These are phyloP conservation scores for Zygoascus ofunaensis DNA, from an alignment of 805 yeast genomes.

Conservation along the genomic window DNA sequence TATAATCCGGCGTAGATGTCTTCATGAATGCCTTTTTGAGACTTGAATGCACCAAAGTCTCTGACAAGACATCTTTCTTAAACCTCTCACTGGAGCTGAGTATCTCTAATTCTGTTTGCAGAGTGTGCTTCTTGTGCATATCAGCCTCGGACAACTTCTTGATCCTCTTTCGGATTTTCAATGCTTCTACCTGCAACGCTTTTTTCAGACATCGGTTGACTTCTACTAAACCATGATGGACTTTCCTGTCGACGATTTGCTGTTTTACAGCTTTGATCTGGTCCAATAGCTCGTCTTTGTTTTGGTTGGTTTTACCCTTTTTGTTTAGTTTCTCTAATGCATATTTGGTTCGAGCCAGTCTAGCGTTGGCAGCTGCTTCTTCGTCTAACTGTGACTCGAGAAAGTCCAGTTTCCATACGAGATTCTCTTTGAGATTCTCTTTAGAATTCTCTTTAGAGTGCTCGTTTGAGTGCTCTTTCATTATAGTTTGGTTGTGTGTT, in stretches of 20 bases:
- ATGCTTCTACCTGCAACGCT: slow-evolving; percentile 25
- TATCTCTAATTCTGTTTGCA: slow-evolving; percentile 16
- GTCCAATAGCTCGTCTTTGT: slow-evolving; percentile 10
- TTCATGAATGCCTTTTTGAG: slow-evolving; percentile 8
- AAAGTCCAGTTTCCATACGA: slow-evolving; percentile 30
- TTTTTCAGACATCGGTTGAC: slow-evolving; percentile 26
- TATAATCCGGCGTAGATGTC: not conserved
- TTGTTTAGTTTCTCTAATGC: slow-evolving; percentile 19
- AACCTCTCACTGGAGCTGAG: not conserved
- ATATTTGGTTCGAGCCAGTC: slow-evolving; percentile 25
- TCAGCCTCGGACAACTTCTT: slow-evolving; percentile 12
- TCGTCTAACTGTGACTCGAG: slow-evolving; percentile 26
- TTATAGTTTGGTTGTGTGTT: too few species aligned
- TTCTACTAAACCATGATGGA: slow-evolving; percentile 22
- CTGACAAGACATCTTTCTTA: slow-evolving; percentile 7
- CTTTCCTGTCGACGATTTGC: slow-evolving; percentile 25
- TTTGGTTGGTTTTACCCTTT: slow-evolving; percentile 2
- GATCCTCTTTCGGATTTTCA: slow-evolving; percentile 26
- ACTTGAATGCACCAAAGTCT: slow-evolving; percentile 3
- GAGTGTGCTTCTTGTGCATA: slow-evolving; percentile 10
- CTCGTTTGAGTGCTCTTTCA: too few species aligned
- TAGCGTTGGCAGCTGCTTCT: slow-evolving; percentile 16
- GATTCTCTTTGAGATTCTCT: slow-evolving; percentile 28
- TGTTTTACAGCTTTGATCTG: slow-evolving; percentile 19
- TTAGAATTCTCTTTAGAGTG: too few species aligned